Evolutionary conservation across 495 filamentous ascomycete species (phyloP).

Genomic region (Aspergillus ostianus): DNA sequence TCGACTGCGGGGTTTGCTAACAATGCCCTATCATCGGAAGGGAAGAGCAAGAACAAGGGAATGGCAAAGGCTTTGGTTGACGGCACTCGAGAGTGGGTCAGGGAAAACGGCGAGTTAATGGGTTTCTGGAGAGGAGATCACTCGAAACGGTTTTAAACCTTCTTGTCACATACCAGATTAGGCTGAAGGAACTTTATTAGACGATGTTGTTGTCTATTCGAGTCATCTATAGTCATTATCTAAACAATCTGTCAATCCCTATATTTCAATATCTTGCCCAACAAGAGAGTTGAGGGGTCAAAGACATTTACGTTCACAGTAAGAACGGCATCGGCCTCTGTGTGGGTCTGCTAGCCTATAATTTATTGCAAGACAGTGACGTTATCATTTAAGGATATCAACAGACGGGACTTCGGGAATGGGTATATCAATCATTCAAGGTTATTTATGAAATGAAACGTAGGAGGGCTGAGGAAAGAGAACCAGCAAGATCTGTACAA

Average conservation of each 20-base stretch:
- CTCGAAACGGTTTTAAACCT: constrained; percentile 37
- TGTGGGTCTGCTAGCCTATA: too few species aligned
- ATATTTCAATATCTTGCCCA: background rate
- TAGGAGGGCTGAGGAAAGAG: background rate
- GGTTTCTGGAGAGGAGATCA: constrained; percentile 65
- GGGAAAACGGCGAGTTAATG: constrained; percentile 67
- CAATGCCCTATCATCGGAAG: constrained; percentile 38
- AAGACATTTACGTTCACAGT: background rate
- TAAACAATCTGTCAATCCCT: background rate
- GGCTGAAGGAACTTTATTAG: background rate
- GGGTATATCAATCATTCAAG: background rate
- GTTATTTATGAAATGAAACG: background rate
- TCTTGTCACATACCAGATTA: background rate
- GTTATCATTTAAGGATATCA: background rate
- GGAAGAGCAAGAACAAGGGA: constrained; percentile 65
- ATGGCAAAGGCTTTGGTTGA: constrained; percentile 91
- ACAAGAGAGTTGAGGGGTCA: background rate
- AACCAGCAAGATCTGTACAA: background rate
- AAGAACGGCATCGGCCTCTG: too few species aligned
- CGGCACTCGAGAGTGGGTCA: constrained; percentile 67
- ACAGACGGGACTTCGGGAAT: background rate
- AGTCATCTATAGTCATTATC: background rate
- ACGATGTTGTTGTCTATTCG: background rate
- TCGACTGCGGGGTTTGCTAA: constrained; percentile 38
- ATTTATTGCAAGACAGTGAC: too few species aligned